Evolutionary conservation across 2,329 filamentous ascomycete genomes (phyloP).

Genomic region (Teratosphaeria viscida): DNA sequence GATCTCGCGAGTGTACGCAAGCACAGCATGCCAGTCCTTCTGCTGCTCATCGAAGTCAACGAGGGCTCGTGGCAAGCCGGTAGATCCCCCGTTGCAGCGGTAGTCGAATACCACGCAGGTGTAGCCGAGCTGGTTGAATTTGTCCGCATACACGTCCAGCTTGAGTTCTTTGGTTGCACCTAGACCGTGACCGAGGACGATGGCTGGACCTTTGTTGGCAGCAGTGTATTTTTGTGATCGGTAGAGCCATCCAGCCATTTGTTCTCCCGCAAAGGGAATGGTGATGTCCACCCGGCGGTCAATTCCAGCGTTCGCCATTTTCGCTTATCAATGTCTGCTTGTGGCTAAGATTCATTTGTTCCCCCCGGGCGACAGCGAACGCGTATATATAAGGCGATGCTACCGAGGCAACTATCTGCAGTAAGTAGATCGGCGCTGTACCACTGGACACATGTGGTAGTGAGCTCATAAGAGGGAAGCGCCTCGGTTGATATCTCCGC

Average conservation of each 20-base stretch:
- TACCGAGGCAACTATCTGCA: neutral
- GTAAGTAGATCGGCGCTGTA: neutral
- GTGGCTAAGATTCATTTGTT: too few species aligned
- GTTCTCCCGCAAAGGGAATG: neutral
- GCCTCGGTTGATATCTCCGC: neutral
- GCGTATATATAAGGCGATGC: neutral
- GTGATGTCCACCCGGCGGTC: neutral
- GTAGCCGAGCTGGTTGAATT: conserved; percentile 15
- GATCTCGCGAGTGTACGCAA: conserved; percentile 27
- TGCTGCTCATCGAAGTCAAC: conserved; percentile 24
- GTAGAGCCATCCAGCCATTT: neutral
- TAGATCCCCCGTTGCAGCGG: conserved; percentile 25
- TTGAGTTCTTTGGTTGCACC: conserved; percentile 12
- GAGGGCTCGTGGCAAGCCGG: conserved; percentile 25
- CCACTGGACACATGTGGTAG: neutral
- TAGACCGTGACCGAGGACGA: conserved; percentile 12
- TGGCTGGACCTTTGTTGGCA: conserved; percentile 5
- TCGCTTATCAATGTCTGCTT: neutral
- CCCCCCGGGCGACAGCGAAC: too few species aligned
- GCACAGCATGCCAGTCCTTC: conserved; percentile 29
- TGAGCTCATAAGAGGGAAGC: neutral
- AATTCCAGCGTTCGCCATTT: neutral
- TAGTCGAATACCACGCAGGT: conserved; percentile 28
- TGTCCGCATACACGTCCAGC: conserved; percentile 12
- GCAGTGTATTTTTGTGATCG: neutral